Conservation (phyloP, 2,329 filamentous ascomycete species). For the Sporothrix luriei region DNA sequence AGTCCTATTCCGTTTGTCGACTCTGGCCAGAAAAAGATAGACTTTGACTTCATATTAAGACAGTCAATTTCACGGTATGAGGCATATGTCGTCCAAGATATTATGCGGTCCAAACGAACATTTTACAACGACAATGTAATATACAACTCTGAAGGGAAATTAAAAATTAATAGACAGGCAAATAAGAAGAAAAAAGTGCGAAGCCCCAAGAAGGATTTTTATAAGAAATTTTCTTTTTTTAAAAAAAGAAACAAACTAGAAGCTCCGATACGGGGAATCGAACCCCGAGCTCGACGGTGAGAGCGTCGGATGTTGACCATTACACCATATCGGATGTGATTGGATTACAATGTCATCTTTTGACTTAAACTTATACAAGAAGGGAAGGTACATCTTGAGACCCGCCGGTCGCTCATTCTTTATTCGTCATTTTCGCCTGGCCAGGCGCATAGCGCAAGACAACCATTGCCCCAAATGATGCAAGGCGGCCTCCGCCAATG, state of each 20-base stretch:
- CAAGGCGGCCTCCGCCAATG: slow-evolving; percentile 24
- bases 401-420: background rate
- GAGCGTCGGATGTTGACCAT: slow-evolving; percentile 37
- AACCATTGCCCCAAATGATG: slow-evolving; percentile 25
- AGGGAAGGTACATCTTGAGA: background rate
- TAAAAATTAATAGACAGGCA: background rate
- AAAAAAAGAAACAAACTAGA: slow-evolving; percentile 9
- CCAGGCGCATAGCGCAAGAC: background rate
- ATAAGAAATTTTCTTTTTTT: too few relatives aligned
- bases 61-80: too few relatives aligned
- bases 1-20: background rate
- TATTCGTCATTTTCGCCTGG: slow-evolving; percentile 5
- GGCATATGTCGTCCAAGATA: too few relatives aligned
- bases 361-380: background rate
- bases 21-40: background rate
- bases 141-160: background rate
- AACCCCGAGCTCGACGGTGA: slow-evolving; percentile 37
- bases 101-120: background rate
- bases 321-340: slow-evolving; percentile 36
- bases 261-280: slow-evolving; percentile 37
- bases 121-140: background rate
- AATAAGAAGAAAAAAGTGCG: background rate
- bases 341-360: background rate
- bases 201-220: too few relatives aligned
- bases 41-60: background rate